A percentile compares a stretch with the other conserved stretches of the same genome.
Evolutionary conservation across 1,284 basidiomycete genomes (phyloP).

Genomic region (Flammula alnicola): DNA sequence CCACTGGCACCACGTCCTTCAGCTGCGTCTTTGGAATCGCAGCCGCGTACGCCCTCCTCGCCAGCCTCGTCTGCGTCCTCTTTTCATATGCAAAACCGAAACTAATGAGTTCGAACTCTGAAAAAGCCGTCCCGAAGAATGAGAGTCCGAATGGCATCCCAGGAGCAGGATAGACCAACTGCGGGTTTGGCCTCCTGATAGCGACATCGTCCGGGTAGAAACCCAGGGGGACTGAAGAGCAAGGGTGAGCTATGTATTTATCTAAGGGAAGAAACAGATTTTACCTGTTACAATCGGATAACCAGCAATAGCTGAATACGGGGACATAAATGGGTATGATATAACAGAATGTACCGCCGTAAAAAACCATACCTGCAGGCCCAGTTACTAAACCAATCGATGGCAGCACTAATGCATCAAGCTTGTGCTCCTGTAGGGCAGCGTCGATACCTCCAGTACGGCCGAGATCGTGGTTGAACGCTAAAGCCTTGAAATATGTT

Average conservation of each 20-base stretch:
- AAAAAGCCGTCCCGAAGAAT: conserved; percentile 67
- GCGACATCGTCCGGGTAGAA: conserved; percentile 59
- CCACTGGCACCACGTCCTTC: conserved; percentile 56
- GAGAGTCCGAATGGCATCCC: conserved; percentile 67
- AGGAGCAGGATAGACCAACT: conserved; percentile 56
- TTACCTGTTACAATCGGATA: conserved; percentile 63
- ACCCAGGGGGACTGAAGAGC: conserved; percentile 54
- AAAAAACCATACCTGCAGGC: conserved; percentile 34
- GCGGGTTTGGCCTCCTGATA: conserved; percentile 27
- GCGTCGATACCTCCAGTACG: conserved; percentile 61
- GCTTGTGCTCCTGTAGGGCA: conserved; percentile 48
- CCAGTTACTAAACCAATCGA: conserved; percentile 49
- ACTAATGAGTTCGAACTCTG: conserved; percentile 60
- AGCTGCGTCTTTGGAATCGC: conserved; percentile 69
- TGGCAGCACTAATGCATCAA: conserved; percentile 65
- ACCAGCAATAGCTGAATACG: conserved; percentile 51
- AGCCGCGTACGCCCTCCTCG: conserved; percentile 53
- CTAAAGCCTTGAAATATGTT: conserved; percentile 52
- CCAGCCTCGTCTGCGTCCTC: conserved; percentile 56
- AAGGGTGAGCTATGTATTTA: background rate
- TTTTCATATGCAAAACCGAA: conserved; percentile 72
- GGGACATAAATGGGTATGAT: background rate
- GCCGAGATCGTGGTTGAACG: conserved; percentile 56
- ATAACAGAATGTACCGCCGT: too few species aligned
- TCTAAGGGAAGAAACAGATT: background rate